phyloP scores from a whole-genome alignment of 106 monocot species.

The Acorus gramineus region DNA sequence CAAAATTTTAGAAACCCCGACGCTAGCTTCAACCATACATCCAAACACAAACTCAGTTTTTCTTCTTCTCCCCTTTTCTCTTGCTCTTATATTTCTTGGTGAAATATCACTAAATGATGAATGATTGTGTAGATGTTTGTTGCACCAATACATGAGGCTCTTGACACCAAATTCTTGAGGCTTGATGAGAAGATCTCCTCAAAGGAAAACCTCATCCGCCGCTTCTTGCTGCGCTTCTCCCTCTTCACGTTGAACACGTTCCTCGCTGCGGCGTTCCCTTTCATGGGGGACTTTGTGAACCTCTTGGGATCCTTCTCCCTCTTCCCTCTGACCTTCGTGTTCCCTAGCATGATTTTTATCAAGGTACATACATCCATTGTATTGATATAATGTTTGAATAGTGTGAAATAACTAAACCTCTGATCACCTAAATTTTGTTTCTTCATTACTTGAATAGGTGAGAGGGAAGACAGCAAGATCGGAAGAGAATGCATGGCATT shows the following conservation, averaged over 20 bases:
- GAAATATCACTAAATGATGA: not conserved
- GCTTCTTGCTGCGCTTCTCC: slow-evolving; percentile 18
- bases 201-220: slow-evolving; percentile 21
- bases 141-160: slow-evolving; percentile 51
- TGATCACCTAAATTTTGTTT: not conserved
- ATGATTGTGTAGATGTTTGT: slow-evolving; percentile 32
- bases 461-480: slow-evolving; percentile 22
- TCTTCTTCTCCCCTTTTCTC: not conserved
- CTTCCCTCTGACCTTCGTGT: slow-evolving; percentile 41
- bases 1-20: no score
- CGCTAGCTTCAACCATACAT: no score
- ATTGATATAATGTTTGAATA: no score
- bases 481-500: slow-evolving; percentile 36
- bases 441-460: slow-evolving; percentile 14
- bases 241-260: slow-evolving; percentile 31
- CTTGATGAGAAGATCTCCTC: slow-evolving; percentile 35
- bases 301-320: slow-evolving; percentile 52
- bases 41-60: no score
- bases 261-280: slow-evolving; percentile 44
- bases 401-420: not conserved
- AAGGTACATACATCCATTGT: slow-evolving; percentile 24
- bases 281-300: slow-evolving; percentile 61
- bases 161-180: slow-evolving; percentile 45
- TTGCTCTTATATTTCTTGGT: not conserved
- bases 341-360: slow-evolving; percentile 59